Base-by-base conservation (phyloP, 2,329 filamentous ascomycete species). In the Scopulariopsis brevicaulis region DNA sequence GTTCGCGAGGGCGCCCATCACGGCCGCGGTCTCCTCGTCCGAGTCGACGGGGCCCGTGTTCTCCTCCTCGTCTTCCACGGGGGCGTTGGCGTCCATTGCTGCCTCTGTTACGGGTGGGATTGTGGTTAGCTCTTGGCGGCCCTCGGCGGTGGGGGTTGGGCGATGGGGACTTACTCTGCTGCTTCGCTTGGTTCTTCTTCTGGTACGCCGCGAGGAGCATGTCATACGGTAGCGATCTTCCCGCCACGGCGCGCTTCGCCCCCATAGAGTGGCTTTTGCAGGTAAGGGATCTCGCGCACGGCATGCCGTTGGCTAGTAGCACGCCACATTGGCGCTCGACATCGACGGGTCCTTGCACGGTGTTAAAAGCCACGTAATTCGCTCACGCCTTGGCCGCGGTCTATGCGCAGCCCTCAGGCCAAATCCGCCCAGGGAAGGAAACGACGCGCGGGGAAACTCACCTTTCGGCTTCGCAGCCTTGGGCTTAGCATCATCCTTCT, bases 101-200 rank as follows among this genome's bases (percentile, higher is more conserved):
- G 92, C 92, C 75, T 96, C 90, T 94, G 69, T 66, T 69, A 59
- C n/a, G 57, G 58, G 53, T 56, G 40, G 34, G 37, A 18, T 10
- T n/a, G 15, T 60, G 46, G 59, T 65, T 46, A 64, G 64, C 55
- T 37, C 4, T 20, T 28, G 20, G 18, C 24, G 20, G 46, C 12
- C 3, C 20, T 22, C 11, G 22, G 7, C 7, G 4, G 24, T 8
- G 46, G n/a, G 22, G 6, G 3, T 6, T 50, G 46, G 20, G 46
- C 5, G n/a, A 50, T 11, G 20, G 46, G 43, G 50, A 80, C 86
- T 74, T 78, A 92, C 90, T 96, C 72, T 97, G 94, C 74, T 96
- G 90, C 68, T 96, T 96, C 24, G 94, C 94, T 71, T 97, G 94
- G 66, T 99, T 99, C 78, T 96, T 97, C 80, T 97, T 96, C 71